Evolutionary conservation across 768 basidiomycete genomes (phyloP), one percentile per base, ranked within the genome.

Genomic region (Hypsizygus marmoreus): DNA sequence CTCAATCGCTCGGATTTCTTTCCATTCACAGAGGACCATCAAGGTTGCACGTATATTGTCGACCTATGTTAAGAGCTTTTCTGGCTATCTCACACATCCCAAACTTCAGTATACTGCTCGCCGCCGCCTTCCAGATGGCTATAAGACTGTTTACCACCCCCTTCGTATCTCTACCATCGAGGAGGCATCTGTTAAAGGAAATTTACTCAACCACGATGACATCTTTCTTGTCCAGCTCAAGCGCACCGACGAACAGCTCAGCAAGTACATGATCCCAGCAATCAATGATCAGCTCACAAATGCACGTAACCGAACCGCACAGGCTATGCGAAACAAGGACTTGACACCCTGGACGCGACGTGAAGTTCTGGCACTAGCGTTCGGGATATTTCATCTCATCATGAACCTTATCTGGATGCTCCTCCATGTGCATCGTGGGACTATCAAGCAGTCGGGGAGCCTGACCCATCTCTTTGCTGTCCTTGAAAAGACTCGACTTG

Each of bases 331-430:
- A 0, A 22, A n/a, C 1, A 41, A 47, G 22, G 58, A 68, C 20
- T 16, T 55, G 1, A 60, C 51, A 29, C 28, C 59, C 1, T 67
- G 60, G 52, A 45, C 49, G 9, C 54, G 53, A 9, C 50, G 53
- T 6, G 49, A 62, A 35, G 28, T 55, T 9, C 56, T 63, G 24
- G 58, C 60, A 25, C 53, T 65, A 7, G 62, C 51, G 0, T 56
- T 63, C 28, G 63, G 68, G 0, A 47, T 65, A 0, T 72, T 73
- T 40, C 68, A 73, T 42, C 52, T 67, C 0, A 45, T 50, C 13
- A 56, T 70, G 46, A 72, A 70, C 33, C 53, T 71, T 1, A 50
- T 67, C 16, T 69, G 68, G 65, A 57, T 51, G 0, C 34, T 69
- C 8, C 54, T 67, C 0, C 40, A 61, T 10, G 39, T 39, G 9